phyloP scores from a whole-genome alignment of 352 stramenopile species.

The Pilasporangium apinafurcum region DNA sequence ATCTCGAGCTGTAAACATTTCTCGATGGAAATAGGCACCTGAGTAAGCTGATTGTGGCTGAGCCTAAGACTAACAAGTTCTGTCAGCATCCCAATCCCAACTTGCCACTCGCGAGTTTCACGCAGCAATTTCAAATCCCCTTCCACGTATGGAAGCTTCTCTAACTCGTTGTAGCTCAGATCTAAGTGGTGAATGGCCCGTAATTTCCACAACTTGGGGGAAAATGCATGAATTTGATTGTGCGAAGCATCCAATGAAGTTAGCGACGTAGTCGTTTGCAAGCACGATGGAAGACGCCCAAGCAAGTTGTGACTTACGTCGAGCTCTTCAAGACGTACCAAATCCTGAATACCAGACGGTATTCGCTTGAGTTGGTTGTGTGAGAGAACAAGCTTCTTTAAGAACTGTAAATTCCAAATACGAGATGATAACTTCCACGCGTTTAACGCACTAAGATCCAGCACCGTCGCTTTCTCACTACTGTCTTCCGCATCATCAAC shows the following conservation, averaged over 20 bases:
- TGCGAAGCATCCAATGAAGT: conserved; percentile 34
- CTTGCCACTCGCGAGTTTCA: conserved; percentile 69
- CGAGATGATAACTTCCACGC: conserved; percentile 49
- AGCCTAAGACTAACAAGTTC: conserved; percentile 36
- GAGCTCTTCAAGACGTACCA: conserved; percentile 41
- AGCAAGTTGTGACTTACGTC: conserved; percentile 59
- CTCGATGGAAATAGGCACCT: conserved; percentile 40
- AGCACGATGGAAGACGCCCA: conserved; percentile 46
- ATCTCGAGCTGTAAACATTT: conserved; percentile 30
- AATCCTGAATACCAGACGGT: conserved; percentile 67
- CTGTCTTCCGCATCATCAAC: conserved; percentile 48
- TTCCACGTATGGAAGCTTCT: conserved; percentile 54
- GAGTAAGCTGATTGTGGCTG: conserved; percentile 40
- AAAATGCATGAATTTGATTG: conserved; percentile 58
- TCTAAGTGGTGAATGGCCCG: conserved; percentile 31
- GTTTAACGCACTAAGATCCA: conserved; percentile 51
- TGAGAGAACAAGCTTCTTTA: conserved; percentile 32
- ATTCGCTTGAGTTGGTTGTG: conserved; percentile 51
- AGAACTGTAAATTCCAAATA: conserved; percentile 59
- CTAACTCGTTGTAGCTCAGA: conserved; percentile 45
- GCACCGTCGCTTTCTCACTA: conserved; percentile 5
- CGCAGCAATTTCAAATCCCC: conserved; percentile 62
- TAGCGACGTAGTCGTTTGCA: conserved; percentile 55
- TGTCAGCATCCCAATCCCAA: conserved; percentile 43
- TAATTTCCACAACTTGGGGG: conserved; percentile 63